phyloP scores from a whole-genome alignment of 2,329 filamentous ascomycete genomes.

The Fusarium siculi region DNA sequence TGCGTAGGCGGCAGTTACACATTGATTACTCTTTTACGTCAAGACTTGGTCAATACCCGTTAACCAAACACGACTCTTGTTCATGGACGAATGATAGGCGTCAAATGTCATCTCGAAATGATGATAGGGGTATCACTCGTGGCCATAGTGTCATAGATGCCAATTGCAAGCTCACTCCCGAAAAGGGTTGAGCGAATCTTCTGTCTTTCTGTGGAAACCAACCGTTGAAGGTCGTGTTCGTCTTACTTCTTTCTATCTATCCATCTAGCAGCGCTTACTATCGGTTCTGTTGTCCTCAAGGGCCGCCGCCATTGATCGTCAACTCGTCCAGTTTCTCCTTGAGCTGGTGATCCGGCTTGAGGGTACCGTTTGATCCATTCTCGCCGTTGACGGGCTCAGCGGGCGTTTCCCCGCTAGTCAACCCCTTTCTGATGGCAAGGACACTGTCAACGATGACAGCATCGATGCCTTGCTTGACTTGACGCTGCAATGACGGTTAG shows the following conservation, averaged over 20 bases:
- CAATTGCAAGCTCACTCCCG: not conserved
- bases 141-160: not conserved
- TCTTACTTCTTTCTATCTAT: constrained; percentile 5
- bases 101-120: not conserved
- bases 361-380: constrained; percentile 25
- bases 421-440: constrained; percentile 88
- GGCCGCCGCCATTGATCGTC: constrained; percentile 33
- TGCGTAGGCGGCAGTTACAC: constrained; percentile 7
- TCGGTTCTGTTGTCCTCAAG: constrained; percentile 19
- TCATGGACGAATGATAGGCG: not conserved
- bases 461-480: constrained; percentile 96
- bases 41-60: not conserved
- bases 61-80: not conserved
- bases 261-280: constrained; percentile 2
- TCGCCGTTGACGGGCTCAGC: constrained; percentile 22
- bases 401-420: constrained; percentile 63
- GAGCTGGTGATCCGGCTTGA: constrained; percentile 25
- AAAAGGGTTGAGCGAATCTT: constrained; percentile 16
- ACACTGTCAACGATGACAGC: constrained; percentile 98
- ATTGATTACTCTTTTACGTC: not conserved
- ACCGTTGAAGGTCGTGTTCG: constrained; percentile 6
- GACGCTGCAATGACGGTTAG: constrained; percentile 63
- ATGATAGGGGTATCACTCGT: not conserved
- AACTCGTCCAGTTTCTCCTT: constrained; percentile 38
- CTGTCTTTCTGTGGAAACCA: not conserved